Conservation (phyloP, 1,284 basidiomycete genomes). For the Trichosporon sp. region DNA sequence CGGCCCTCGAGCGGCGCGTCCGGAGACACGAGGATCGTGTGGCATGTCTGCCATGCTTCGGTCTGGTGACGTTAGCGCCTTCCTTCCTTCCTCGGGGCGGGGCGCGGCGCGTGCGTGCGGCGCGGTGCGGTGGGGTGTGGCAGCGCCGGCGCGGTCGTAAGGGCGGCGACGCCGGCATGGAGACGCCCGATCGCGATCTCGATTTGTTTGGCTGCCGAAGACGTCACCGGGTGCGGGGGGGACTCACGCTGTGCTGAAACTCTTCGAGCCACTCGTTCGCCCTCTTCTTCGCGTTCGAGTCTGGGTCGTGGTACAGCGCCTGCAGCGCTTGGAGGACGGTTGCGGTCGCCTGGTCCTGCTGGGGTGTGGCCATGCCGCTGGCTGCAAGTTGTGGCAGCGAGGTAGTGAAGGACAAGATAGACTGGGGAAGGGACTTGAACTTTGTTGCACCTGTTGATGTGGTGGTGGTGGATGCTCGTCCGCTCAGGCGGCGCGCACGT, state of each 20-base stretch:
- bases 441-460: neutral
- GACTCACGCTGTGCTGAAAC: conserved; percentile 92
- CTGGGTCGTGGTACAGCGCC: conserved; percentile 60
- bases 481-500: neutral
- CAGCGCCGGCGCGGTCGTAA: neutral
- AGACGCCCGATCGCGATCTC: neutral
- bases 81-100: no score
- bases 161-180: neutral
- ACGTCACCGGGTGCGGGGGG: neutral
- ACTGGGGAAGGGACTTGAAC: neutral
- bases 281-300: conserved; percentile 72
- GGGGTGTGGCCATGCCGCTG: conserved; percentile 22
- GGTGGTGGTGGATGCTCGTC: neutral
- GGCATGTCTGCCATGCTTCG: conserved; percentile 94
- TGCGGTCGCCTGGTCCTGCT: conserved; percentile 26
- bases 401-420: neutral
- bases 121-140: neutral
- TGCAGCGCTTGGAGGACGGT: conserved; percentile 52
- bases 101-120: neutral
- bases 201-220: neutral
- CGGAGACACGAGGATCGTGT: conserved; percentile 75
- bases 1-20: conserved; percentile 77
- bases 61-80: conserved; percentile 55
- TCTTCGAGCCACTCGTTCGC: conserved; percentile 91
- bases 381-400: neutral